phyloP scores from a whole-genome alignment of 805 yeast species.

The Ogataea pilisensis region DNA sequence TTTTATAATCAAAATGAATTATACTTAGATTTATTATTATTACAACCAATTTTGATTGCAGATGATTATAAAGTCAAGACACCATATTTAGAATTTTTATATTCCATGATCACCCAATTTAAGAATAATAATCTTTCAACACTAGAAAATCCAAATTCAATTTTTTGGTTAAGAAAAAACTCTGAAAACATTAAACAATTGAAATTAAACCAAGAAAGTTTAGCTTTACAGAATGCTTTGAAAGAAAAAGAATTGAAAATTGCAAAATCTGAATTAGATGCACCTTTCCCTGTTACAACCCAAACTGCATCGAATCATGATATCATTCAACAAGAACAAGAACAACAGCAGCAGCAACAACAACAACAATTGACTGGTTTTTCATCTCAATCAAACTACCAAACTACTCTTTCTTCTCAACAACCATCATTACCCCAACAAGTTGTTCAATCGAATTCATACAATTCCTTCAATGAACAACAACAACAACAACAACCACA shows the following conservation, averaged over 20 bases:
- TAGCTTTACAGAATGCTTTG: constrained; percentile 25
- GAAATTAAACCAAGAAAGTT: constrained; percentile 24
- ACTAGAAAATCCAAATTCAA: constrained; percentile 27
- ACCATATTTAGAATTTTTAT: constrained; percentile 84
- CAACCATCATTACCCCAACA: constrained; percentile 14
- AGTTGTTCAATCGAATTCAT: constrained; percentile 1
- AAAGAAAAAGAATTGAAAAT: constrained; percentile 23
- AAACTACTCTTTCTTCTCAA: constrained; percentile 10
- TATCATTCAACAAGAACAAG: constrained; percentile 3
- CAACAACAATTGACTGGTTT: constrained; percentile 25
- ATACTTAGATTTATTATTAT: constrained; percentile 68
- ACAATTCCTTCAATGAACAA: constrained; percentile 1
- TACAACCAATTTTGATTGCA: constrained; percentile 86
- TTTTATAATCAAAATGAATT: constrained; percentile 54
- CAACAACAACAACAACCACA: constrained; percentile 4
- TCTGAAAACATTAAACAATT: constrained; percentile 26
- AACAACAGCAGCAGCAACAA: constrained; percentile 18
- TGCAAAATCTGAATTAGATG: constrained; percentile 24
- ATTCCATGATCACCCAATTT: constrained; percentile 69
- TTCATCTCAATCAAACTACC: constrained; percentile 13
- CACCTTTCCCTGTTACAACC: constrained; percentile 10
- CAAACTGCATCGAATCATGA: neutral
- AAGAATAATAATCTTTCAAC: constrained; percentile 43
- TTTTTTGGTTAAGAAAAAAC: constrained; percentile 32
- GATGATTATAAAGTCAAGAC: constrained; percentile 84